Evolutionary conservation across 1,139 yeast genomes (phyloP), one percentile per base, ranked within the genome.

Genomic region (Geotrichum carabidarum): DNA sequence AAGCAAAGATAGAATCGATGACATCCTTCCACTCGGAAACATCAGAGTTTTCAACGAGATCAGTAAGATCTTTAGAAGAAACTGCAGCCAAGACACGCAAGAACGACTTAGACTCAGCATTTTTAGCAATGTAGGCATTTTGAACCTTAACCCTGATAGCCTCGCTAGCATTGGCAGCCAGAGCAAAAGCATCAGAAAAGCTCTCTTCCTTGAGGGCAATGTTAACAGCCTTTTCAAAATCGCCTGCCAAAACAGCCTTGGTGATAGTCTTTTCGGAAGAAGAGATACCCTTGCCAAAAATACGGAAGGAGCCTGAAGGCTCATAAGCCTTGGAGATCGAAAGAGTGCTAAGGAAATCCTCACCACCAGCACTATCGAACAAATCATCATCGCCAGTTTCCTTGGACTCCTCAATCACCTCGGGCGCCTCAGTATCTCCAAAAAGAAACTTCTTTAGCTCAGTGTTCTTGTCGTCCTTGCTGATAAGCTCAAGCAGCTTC

Each of bases 21-120:
- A 87, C 82, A 53, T 84, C 84, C 64, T 81, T 84, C 99, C 99
- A 94, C 62, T 87, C 83, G 6, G 77, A 65, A 46, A 90, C 83
- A 65, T 86, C 85, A 30, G 89, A 87, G 66, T 91, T 84, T 37
- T 79, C 78, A 38, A 89, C 94, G 60, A 93, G 71, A 68, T 93
- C 98, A 36, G 79, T 72, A 22, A 87, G 78, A 61, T 84, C 77
- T 51, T 76, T 77, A 34, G 79, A 75, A 1, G 89, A 76, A 15
- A 83, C 79, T 56, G 84, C 81, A 69, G 83, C 83, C 56, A 93
- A 73, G 17, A 90, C 75, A 66, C 99, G 84, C 5, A 96, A 79
- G 58, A 87, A 76, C 15, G 84, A 75, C 46, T 77, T 74, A n/a
- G 77, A 70, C 7, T 74, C 68, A 14, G 82, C 82, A 60, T 79